Conservation (phyloP, 257 asterid genomes). For the Fraxinus excelsior region DNA sequence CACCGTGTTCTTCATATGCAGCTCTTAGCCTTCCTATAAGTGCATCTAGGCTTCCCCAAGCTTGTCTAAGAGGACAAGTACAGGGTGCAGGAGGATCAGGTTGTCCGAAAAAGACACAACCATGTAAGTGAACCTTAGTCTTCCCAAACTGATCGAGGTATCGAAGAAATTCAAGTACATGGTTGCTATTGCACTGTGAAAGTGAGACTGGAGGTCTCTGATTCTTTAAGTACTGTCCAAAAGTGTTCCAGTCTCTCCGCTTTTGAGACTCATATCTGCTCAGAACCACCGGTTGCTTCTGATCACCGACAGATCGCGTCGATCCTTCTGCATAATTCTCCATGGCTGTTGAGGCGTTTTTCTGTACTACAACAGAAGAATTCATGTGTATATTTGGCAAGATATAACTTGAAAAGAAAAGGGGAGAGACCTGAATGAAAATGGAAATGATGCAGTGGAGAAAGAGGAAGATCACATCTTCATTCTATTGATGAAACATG, state of each 20-base stretch:
- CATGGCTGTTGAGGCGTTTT: neutral
- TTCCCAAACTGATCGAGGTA: slow-evolving; percentile 33
- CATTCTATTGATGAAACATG: slow-evolving; percentile 12
- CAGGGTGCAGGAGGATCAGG: slow-evolving; percentile 34
- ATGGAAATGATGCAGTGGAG: slow-evolving; percentile 15
- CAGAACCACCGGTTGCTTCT: slow-evolving; percentile 10
- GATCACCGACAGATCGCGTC: neutral
- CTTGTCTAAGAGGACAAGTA: slow-evolving; percentile 30
- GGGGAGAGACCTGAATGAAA: neutral
- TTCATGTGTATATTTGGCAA: neutral
- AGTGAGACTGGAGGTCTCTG: slow-evolving; percentile 29
- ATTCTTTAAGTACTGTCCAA: slow-evolving; percentile 25
- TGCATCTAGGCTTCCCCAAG: slow-evolving; percentile 31
- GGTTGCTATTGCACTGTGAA: slow-evolving; percentile 24
- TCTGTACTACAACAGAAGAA: neutral
- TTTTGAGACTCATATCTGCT: slow-evolving; percentile 31
- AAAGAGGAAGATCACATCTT: slow-evolving; percentile 13
- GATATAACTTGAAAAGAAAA: neutral
- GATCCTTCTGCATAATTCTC: slow-evolving; percentile 4
- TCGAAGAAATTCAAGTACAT: slow-evolving; percentile 26
- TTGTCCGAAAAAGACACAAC: slow-evolving; percentile 29
- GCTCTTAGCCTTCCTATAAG: slow-evolving; percentile 31
- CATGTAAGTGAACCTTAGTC: slow-evolving; percentile 30
- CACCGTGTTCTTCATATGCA: slow-evolving; percentile 28
- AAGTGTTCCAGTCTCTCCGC: slow-evolving; percentile 32